Evolutionary conservation across 805 yeast species (phyloP), one percentile per base, ranked within the genome.

Genomic region (Starmerella kuoi): DNA sequence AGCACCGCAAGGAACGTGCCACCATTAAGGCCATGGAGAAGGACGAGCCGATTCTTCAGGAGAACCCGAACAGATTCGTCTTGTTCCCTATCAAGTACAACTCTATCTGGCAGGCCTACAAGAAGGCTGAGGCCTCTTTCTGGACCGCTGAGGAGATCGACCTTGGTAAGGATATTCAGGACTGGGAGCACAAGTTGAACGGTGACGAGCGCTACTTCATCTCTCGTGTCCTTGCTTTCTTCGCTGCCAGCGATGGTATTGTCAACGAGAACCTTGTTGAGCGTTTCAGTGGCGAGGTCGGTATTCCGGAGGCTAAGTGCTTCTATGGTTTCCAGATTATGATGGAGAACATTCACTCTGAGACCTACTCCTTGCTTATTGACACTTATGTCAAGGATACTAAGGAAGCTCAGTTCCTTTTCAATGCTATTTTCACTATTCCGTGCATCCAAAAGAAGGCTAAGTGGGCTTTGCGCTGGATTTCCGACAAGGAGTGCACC

Each of bases 61-160:
- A 85, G 65, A 91, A 88, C 74, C 76, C 74, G 55, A 75, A 76
- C 59, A 78, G 98, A 61, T 86, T 84, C 58, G 96, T 91, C 40
- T 68, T 88, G 47, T 87, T 87, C 76, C 98, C 98, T 53, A 85
- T 88, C 67, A 81, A 83, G 67, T 91, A 86, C 69, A 88, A 87
- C 61, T 97, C 88, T 68, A 83, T 88, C 63, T 88, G 97, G 97
- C 95, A 88, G 65, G 87, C 93, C 72, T 88, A 88, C 68, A 88
- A 88, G 72, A 85, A 88, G 68, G 96, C 97, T 39, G 98, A 91
- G 72, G 98, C 98, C 14, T 88, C 97, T 5, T 88, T 88, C 74
- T 88, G 98, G 98, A 91, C 97, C 31, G 96, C 97, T 37, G 98
- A 88, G 70, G 98, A 91, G 68, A 86, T 88, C 53, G 98, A 88